A percentile compares a stretch with the other conserved stretches of the same genome.
Conservation (phyloP, 2,329 filamentous ascomycete genomes). For the Aspergillus fumigatiaffinis region DNA sequence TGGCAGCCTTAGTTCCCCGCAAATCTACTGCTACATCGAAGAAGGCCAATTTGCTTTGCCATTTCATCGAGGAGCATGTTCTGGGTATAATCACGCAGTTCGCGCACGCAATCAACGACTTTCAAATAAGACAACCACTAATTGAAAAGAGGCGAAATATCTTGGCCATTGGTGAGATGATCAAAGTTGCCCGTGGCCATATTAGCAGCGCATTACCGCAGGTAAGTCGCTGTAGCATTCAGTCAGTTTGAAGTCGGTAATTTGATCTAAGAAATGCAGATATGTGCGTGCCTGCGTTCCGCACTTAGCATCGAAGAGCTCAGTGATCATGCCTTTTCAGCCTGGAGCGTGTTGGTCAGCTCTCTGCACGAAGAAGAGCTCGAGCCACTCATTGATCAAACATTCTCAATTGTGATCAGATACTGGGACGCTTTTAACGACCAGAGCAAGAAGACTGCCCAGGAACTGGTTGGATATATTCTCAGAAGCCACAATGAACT, state of each 20-base stretch:
- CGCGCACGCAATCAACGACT: conserved; percentile 72
- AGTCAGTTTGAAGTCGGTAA: neutral
- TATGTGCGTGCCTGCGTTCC: conserved; percentile 86
- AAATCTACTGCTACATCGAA: conserved; percentile 46
- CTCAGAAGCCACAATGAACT: conserved; percentile 59
- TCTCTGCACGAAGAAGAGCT: conserved; percentile 76
- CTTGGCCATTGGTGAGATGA: conserved; percentile 81
- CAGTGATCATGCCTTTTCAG: conserved; percentile 73
- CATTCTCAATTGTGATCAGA: conserved; percentile 78
- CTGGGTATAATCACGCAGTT: conserved; percentile 83
- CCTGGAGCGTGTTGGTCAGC: conserved; percentile 76
- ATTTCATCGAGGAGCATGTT: conserved; percentile 78
- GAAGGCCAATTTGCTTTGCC: conserved; percentile 58
- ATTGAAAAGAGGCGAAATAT: conserved; percentile 74
- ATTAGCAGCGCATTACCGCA: conserved; percentile 80
- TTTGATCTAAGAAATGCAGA: conserved; percentile 47
- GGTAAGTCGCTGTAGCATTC: conserved; percentile 45
- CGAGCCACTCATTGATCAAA: conserved; percentile 76
- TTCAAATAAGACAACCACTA: conserved; percentile 51
- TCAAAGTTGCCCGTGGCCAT: conserved; percentile 68
- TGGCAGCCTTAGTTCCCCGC: conserved; percentile 50
- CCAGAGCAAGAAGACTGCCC: conserved; percentile 56
- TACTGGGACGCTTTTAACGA: conserved; percentile 70
- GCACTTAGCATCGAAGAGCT: conserved; percentile 72
- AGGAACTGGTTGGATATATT: conserved; percentile 61